Evolutionary conservation across 106 monocot species (phyloP), one percentile per base, ranked within the genome.

Genomic region (Chionographis japonica): DNA sequence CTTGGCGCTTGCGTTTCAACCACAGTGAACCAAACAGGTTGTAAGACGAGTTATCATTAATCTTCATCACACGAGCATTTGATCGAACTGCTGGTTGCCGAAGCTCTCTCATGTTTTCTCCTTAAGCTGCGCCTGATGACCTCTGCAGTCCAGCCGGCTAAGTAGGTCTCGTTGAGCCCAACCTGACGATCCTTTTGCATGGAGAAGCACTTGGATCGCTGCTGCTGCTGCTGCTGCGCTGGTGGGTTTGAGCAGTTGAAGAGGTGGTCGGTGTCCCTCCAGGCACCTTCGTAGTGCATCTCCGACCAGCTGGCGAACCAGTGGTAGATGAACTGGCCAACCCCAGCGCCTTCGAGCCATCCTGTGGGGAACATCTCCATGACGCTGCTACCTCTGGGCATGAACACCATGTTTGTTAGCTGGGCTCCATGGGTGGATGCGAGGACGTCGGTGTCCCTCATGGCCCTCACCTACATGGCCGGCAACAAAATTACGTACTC

Each of bases 281-380:
- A 75, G 0, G 58, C 66, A 46, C 75, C 75, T 12, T 42, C 50
- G 53, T 76, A 53, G 36, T 36, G 12, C 60, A 68, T 60, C 50
- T 67, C 68, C 1, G 68, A 60, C 59, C 68, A 52, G 27, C 52
- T 40, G 1, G 68, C 68, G 40, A 76, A 61, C 68, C 76, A 54
- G 18, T 46, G 76, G 55, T 68, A 68, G 6, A 63, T 67, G 62
- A 27, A 76, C 62, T 76, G 68, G 0, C 68, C 76, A 2, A 68
- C 61, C 5, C 76, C 76, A 50, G 76, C 76, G 40, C 57, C 37
- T 37, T 68, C 68, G 10, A 76, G 68, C 68, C 76, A 76, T 13
- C 68, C 76, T 8, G 50, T 68, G 38, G 76, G 76, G 68, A 68
- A 76, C 60, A 76, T 60, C 43, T 76, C 76, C 76, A 76, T 69